Conservation (phyloP, 2,329 filamentous ascomycete species). For the Emmonsiellopsis sp. region DNA sequence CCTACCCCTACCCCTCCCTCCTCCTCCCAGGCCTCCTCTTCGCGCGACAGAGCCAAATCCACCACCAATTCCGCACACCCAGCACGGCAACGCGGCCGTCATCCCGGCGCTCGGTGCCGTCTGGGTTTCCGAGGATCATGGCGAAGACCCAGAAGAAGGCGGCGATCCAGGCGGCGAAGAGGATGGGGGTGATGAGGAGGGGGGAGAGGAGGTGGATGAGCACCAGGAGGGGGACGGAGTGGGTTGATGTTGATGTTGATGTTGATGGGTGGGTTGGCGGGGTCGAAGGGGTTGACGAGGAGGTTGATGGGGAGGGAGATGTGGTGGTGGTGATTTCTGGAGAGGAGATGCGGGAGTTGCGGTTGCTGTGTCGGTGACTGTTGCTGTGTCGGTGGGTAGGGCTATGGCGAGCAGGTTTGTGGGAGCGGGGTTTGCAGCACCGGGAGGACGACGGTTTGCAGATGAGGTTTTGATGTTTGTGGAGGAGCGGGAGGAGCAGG, state of each 20-base stretch:
- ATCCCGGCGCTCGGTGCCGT: conserved; percentile 49
- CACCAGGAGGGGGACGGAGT: conserved; percentile 33
- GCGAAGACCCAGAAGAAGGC: conserved; percentile 55
- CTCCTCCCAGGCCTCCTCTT: conserved; percentile 6
- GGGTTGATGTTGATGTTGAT: conserved; percentile 24
- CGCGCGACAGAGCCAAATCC: conserved; percentile 39
- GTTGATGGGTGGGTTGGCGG: conserved; percentile 15
- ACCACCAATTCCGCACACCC: conserved; percentile 51
- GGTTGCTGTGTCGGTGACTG: neutral
- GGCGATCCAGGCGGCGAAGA: conserved; percentile 49
- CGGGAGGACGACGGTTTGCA: conserved; percentile 8
- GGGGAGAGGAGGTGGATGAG: conserved; percentile 47
- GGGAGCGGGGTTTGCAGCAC: conserved; percentile 4
- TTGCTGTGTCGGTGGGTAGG: neutral
- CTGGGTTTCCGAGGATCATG: conserved; percentile 52
- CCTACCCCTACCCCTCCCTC: neutral
- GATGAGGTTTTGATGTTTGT: conserved; percentile 34
- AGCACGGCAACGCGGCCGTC: conserved; percentile 53
- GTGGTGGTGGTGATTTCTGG: neutral
- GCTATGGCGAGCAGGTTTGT: neutral
- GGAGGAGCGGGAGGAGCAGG: conserved; percentile 45
- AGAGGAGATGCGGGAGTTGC: neutral
- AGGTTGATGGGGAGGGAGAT: conserved; percentile 7
- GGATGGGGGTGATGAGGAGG: conserved; percentile 46
- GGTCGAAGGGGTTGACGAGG: conserved; percentile 15